phyloP scores from a whole-genome alignment of 1,284 basidiomycete genomes.

The Fomitopsis schrenkii region DNA sequence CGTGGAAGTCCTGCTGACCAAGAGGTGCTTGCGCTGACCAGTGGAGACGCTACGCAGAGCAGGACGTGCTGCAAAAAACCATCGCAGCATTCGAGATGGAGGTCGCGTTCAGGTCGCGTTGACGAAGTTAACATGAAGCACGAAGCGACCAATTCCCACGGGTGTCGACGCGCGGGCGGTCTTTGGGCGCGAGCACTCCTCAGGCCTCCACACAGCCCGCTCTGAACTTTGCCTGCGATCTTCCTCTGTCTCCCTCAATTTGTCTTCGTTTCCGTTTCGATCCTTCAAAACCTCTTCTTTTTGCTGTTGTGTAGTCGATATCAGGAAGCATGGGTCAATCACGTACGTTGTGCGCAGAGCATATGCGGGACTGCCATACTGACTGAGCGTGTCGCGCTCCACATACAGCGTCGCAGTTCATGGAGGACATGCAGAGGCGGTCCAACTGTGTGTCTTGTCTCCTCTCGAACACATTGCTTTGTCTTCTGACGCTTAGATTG shows the following conservation, averaged over 20 bases:
- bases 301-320: conserved; percentile 3
- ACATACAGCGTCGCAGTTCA: conserved; percentile 77
- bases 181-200: neutral
- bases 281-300: neutral
- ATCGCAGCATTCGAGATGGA: conserved; percentile 13
- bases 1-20: neutral
- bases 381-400: conserved; percentile 10
- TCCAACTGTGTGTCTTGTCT: conserved; percentile 75
- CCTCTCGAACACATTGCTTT: neutral
- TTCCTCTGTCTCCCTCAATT: conserved; percentile 7
- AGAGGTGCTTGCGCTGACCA: neutral
- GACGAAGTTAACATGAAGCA: neutral
- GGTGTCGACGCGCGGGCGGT: conserved; percentile 3
- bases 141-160: conserved; percentile 14
- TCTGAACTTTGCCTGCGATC: conserved; percentile 4
- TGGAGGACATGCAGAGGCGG: conserved; percentile 90
- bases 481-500: conserved; percentile 1
- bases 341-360: conserved; percentile 42
- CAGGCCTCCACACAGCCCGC: neutral
- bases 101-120: conserved; percentile 15
- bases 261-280: neutral
- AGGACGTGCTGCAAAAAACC: conserved; percentile 6
- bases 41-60: neutral
- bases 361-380: neutral
- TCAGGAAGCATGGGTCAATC: conserved; percentile 64